These are phyloP conservation scores for Pythium rhizo-oryzae DNA, from an alignment of 352 stramenopile genomes.

Conservation along the genomic window DNA sequence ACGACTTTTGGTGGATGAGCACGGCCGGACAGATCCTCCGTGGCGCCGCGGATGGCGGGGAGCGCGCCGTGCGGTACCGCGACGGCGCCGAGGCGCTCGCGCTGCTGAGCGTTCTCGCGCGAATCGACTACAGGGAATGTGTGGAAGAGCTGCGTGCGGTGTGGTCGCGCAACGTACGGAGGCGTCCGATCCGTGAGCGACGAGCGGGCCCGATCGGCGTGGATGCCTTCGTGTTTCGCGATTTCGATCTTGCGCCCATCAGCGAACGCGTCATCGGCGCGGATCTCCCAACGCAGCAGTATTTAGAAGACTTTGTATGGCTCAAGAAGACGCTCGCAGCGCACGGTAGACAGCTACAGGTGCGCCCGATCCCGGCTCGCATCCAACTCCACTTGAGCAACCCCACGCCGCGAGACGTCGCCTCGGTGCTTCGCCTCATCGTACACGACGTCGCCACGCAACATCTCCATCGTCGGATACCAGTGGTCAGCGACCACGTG, in stretches of 20 bases:
- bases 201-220: not conserved
- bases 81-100: too few relatives aligned
- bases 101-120: not conserved
- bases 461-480: not conserved
- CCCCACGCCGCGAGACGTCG: too few relatives aligned
- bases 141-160: not conserved
- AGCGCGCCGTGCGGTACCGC: not conserved
- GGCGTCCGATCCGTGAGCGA: not conserved
- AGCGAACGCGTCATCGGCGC: not conserved
- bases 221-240: not conserved
- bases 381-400: too few relatives aligned
- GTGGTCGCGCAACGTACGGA: not conserved
- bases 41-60: too few relatives aligned
- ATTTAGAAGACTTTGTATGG: not conserved
- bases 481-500: not conserved
- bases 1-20: not conserved
- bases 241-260: not conserved
- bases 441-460: not conserved
- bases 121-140: not conserved
- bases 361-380: too few relatives aligned
- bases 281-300: not conserved
- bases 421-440: too few relatives aligned
- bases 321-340: not conserved
- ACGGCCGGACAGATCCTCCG: not conserved
- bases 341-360: too few relatives aligned